phyloP scores from a whole-genome alignment of 2,329 filamentous ascomycete genomes.

The Penicillium palitans region DNA sequence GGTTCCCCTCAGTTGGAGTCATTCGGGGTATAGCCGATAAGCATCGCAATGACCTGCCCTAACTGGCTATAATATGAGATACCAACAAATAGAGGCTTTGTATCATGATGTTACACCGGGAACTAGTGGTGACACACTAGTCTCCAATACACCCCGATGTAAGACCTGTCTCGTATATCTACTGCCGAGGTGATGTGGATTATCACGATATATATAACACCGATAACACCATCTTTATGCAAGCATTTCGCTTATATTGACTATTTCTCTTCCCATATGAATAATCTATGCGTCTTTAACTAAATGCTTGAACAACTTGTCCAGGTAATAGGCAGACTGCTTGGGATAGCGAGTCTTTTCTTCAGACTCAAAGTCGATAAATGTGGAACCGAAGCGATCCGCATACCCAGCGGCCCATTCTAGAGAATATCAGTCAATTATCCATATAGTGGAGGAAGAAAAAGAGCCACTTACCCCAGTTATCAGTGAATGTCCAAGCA shows the following conservation, averaged over 20 bases:
- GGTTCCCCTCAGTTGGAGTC: conserved; percentile 19
- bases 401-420: conserved; percentile 83
- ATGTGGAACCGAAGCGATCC: conserved; percentile 76
- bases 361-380: conserved; percentile 71
- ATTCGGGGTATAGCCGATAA: conserved; percentile 19
- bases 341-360: conserved; percentile 71
- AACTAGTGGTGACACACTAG: not conserved
- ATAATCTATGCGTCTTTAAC: conserved; percentile 40
- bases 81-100: not conserved
- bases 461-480: conserved; percentile 47
- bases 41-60: conserved; percentile 18
- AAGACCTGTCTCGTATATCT: not conserved
- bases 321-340: conserved; percentile 71
- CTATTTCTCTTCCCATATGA: not conserved
- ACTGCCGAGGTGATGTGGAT: too few relatives aligned
- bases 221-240: too few relatives aligned
- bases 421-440: conserved; percentile 9
- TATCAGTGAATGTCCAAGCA: conserved; percentile 77
- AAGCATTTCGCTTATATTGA: not conserved
- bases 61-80: conserved; percentile 1
- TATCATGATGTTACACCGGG: not conserved
- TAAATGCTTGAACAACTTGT: conserved; percentile 66
- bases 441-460: not conserved
- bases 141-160: not conserved
- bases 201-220: too few relatives aligned